Conservation (phyloP, 2,329 filamentous ascomycete species). For the Curvularia sp. region DNA sequence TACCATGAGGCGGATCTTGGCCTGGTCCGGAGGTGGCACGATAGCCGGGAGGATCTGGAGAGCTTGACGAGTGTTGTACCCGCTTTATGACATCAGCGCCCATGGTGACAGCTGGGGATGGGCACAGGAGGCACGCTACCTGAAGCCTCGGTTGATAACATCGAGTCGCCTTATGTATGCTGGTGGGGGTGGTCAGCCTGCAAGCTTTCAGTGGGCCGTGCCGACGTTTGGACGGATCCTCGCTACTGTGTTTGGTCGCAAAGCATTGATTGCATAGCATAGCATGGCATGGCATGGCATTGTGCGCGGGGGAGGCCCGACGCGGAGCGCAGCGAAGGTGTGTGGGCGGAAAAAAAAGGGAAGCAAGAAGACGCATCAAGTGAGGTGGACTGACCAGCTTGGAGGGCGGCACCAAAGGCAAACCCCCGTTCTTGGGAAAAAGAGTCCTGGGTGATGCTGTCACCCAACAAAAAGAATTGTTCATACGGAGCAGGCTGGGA, state of each 20-base stretch:
- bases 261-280: conserved; percentile 2
- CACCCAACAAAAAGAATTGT: conserved; percentile 78
- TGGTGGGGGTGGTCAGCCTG: conserved; percentile 47
- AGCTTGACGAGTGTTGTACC: conserved; percentile 82
- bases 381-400: conserved; percentile 63
- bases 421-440: conserved; percentile 70
- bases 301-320: conserved; percentile 7
- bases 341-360: neutral
- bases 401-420: conserved; percentile 74
- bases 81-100: conserved; percentile 54
- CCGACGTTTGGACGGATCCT: neutral
- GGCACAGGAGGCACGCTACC: conserved; percentile 36
- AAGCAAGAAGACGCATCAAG: neutral
- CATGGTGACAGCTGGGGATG: neutral
- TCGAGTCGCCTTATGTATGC: conserved; percentile 80
- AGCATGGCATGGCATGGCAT: conserved; percentile 1
- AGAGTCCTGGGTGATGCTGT: conserved; percentile 81
- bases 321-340: neutral
- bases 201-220: neutral
- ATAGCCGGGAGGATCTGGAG: conserved; percentile 72
- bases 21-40: conserved; percentile 69
- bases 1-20: conserved; percentile 72
- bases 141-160: conserved; percentile 86
- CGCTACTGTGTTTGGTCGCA: neutral
- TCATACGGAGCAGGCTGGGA: conserved; percentile 45